phyloP scores from a whole-genome alignment of 2,329 filamentous ascomycete species.

The Cryoendolithus antarcticus region DNA sequence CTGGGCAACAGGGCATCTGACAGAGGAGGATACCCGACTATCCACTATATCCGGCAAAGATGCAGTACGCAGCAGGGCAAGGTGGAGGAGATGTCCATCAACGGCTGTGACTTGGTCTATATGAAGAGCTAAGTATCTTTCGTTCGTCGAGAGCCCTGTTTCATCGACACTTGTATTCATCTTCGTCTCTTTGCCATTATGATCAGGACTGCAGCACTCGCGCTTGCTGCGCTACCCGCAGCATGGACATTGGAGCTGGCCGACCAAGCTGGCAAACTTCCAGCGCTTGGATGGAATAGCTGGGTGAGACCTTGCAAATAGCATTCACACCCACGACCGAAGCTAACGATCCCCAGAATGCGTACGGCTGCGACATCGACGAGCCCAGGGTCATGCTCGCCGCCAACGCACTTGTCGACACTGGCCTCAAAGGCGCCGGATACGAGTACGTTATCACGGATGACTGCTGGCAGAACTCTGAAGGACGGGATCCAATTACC shows the following conservation, averaged over 20 bases:
- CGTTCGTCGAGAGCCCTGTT: too few relatives aligned
- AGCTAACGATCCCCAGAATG: conserved; percentile 42
- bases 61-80: too few relatives aligned
- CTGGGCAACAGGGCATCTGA: too few relatives aligned
- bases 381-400: conserved; percentile 38
- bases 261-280: conserved; percentile 17
- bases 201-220: too few relatives aligned
- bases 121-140: too few relatives aligned
- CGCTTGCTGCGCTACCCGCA: neutral
- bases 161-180: too few relatives aligned
- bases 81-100: too few relatives aligned
- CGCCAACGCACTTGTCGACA: conserved; percentile 35
- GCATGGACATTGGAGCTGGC: conserved; percentile 2
- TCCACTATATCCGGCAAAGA: too few relatives aligned
- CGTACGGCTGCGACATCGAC: conserved; percentile 39
- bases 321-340: too few relatives aligned
- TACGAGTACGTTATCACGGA: conserved; percentile 49
- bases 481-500: conserved; percentile 36
- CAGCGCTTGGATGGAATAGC: conserved; percentile 27
- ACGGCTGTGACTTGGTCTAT: too few relatives aligned
- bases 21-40: too few relatives aligned
- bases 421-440: conserved; percentile 40
- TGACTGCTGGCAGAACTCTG: conserved; percentile 45
- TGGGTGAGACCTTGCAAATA: conserved; percentile 1
- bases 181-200: too few relatives aligned